Conservation (phyloP, 2,329 filamentous ascomycete species). For the Talaromyces sp. region DNA sequence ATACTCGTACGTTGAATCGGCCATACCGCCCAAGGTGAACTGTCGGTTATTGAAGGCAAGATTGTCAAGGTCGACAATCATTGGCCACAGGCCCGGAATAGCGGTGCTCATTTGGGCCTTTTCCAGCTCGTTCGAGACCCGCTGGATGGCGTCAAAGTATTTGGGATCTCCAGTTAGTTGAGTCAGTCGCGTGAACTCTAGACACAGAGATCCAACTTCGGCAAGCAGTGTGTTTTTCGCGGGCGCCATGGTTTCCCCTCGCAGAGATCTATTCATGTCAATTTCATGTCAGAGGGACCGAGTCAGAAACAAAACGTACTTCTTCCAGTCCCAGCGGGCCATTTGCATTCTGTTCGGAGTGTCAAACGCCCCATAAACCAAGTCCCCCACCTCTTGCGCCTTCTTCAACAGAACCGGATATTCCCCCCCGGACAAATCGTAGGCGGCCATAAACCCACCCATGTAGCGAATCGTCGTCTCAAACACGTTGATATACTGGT, state of each 20-base stretch:
- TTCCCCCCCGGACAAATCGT: constrained; percentile 72
- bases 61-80: constrained; percentile 58
- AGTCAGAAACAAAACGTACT: constrained; percentile 36
- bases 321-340: constrained; percentile 74
- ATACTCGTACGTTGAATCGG: constrained; percentile 49
- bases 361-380: constrained; percentile 79
- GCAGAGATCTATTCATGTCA: constrained; percentile 11
- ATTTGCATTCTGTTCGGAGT: constrained; percentile 92
- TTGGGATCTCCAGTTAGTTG: constrained; percentile 76
- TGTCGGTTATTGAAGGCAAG: constrained; percentile 26
- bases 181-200: constrained; percentile 86
- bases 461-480: constrained; percentile 91
- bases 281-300: neutral
- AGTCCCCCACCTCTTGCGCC: constrained; percentile 73
- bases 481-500: constrained; percentile 74
- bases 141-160: constrained; percentile 85
- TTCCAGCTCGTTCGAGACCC: constrained; percentile 74
- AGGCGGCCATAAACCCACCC: constrained; percentile 78
- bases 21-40: constrained; percentile 43
- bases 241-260: constrained; percentile 35
- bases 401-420: constrained; percentile 71
- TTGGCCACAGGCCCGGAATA: constrained; percentile 76
- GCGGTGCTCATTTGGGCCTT: constrained; percentile 66
- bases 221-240: constrained; percentile 61
- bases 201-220: constrained; percentile 73